Evolutionary conservation across 2,329 filamentous ascomycete genomes (phyloP).

Genomic region (Pseudogymnoascus sp.): DNA sequence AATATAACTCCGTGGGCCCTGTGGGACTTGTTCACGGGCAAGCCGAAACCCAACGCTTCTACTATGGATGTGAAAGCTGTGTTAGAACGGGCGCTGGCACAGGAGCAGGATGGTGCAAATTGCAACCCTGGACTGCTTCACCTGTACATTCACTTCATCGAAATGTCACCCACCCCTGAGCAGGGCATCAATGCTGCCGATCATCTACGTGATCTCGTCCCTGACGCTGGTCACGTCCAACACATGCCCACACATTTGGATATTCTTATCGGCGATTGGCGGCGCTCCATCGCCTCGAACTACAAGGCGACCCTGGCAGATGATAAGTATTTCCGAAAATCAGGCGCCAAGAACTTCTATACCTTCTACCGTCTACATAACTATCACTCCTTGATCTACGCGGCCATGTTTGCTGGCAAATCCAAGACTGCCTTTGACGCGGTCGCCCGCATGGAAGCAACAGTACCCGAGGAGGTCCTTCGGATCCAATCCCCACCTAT

Average conservation of each 20-base stretch:
- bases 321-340: constrained; percentile 53
- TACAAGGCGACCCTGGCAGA: constrained; percentile 58
- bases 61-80: constrained; percentile 51
- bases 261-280: constrained; percentile 63
- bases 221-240: constrained; percentile 60
- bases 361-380: constrained; percentile 68
- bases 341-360: constrained; percentile 63
- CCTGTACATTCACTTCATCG: constrained; percentile 69
- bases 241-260: constrained; percentile 77
- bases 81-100: constrained; percentile 49
- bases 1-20: constrained; percentile 57
- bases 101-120: constrained; percentile 33
- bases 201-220: constrained; percentile 53
- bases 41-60: constrained; percentile 44
- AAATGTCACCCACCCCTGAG: constrained; percentile 64
- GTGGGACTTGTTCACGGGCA: constrained; percentile 52
- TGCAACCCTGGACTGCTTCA: constrained; percentile 64
- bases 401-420: constrained; percentile 68
- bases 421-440: constrained; percentile 54
- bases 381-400: constrained; percentile 67
- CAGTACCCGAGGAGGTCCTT: constrained; percentile 55
- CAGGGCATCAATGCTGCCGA: constrained; percentile 52
- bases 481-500: constrained; percentile 60
- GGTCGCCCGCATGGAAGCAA: constrained; percentile 47
- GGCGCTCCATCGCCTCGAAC: constrained; percentile 58